Evolutionary conservation across 2,329 filamentous ascomycete genomes (phyloP), one percentile per base, ranked within the genome.

Genomic region (Fusarium incarnatum): DNA sequence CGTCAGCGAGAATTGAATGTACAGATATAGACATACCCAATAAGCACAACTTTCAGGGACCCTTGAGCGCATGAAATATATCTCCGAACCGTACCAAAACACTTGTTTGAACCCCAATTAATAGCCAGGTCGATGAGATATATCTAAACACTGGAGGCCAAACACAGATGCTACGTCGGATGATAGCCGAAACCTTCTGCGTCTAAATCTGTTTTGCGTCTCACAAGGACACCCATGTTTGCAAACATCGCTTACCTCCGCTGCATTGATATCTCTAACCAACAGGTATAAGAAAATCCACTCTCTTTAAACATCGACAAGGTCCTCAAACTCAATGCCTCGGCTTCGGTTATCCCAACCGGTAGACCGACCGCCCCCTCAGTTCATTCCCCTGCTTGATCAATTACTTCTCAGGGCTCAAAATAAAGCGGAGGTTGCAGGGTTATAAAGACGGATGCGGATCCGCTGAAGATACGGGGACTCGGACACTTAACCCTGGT

Each of bases 321-420:
- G 34, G 34, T 25, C 16, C 6, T 25, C 20, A 48, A 18, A 13
- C 10, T 34, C 9, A 1, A 49, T 49, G 20, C 30, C 22, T 50
- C 30, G 47, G 30, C 22, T 60, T 60, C 54, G 58, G 54, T 49
- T 41, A n/a, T n/a, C n/a, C 12, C 23, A 56, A 9, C 28, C 18
- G 56, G 44, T 28, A 45, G n/a, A 41, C 32, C 9, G 27, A 50
- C 47, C 30, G 28, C 7, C 22, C 27, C 9, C n/a, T 48, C 28
- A 1, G 20, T 28, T 7, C 23, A 12, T 13, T 16, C 8, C 13
- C 25, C 46, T 27, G 28, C 28, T 30, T 25, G 25, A 25, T 25
- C 10, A 7, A 13, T 30, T 30, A 13, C 28, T 13, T 11, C 34
- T 37, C 34, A 37, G 34, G 34, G 34, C 34, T 37, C 34, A 37